Conservation (phyloP, 768 basidiomycete species). For the Lactarius evosmus region DNA sequence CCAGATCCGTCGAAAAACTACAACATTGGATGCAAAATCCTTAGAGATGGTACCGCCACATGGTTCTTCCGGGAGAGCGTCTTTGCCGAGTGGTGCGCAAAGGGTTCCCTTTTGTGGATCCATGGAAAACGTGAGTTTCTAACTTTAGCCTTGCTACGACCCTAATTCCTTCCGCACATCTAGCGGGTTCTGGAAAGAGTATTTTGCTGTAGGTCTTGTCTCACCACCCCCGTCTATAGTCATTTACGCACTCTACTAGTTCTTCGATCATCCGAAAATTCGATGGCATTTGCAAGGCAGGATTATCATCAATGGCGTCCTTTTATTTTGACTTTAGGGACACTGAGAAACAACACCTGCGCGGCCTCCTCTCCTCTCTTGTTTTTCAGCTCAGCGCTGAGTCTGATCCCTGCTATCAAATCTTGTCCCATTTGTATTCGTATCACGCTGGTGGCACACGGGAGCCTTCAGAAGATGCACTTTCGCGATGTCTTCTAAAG, state of each 20-base stretch:
- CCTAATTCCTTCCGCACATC: not conserved
- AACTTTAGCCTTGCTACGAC: not conserved
- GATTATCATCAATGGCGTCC: conserved; percentile 1
- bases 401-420: not conserved
- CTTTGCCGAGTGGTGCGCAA: not conserved
- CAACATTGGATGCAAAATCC: not conserved
- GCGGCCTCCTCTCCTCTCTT: conserved; percentile 3
- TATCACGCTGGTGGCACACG: not conserved
- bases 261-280: conserved; percentile 1
- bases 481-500: not conserved
- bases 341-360: not conserved
- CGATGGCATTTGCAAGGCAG: not conserved
- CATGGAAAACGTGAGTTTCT: conserved; percentile 9
- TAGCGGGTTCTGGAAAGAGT: conserved; percentile 13
- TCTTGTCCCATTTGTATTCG: not conserved
- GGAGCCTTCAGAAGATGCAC: not conserved
- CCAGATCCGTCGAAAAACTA: conserved; percentile 15
- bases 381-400: conserved; percentile 1
- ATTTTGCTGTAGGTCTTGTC: conserved; percentile 1
- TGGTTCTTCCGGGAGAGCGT: not conserved
- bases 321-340: conserved; percentile 17
- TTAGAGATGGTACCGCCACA: not conserved
- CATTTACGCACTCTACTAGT: not conserved
- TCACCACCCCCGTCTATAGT: not conserved
- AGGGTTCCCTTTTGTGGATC: conserved; percentile 4